Percentiles rank a stretch among this genome's conserved stretches.
Conservation (phyloP, 305 asterid genomes). For the Solanum hybrid region DNA sequence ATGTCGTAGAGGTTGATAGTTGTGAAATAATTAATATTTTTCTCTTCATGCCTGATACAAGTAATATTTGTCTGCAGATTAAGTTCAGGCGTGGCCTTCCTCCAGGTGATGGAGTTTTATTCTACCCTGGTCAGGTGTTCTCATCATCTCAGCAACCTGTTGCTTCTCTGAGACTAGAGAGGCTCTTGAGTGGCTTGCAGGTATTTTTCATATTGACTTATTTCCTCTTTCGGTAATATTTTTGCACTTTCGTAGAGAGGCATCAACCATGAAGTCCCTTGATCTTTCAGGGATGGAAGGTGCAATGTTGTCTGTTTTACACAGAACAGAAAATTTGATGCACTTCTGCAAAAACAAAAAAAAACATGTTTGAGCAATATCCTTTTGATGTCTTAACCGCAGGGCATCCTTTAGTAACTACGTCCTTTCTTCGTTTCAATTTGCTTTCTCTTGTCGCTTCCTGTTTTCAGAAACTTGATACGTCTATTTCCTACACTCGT, state of each 20-base stretch:
- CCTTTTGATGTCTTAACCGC: neutral
- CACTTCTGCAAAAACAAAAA: neutral
- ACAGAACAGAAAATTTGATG: neutral
- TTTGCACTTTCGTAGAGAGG: neutral
- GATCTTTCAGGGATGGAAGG: neutral
- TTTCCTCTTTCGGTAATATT: neutral
- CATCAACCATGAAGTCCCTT: neutral
- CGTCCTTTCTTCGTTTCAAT: neutral
- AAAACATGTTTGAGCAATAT: neutral
- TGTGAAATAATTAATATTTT: neutral
- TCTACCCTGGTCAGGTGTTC: conserved; percentile 94
- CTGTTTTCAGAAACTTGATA: neutral
- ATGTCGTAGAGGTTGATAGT: neutral
- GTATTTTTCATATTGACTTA: conserved; percentile 21
- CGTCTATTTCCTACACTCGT: neutral
- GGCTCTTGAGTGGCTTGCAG: conserved; percentile 95
- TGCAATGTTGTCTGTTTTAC: neutral
- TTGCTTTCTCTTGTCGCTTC: neutral
- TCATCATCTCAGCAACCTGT: conserved; percentile 82
- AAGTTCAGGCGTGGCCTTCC: conserved; percentile 96
- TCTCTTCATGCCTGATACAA: neutral
- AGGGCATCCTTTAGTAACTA: neutral
- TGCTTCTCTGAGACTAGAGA: conserved; percentile 87
- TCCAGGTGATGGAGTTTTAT: conserved; percentile 95
- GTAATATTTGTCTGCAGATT: conserved; percentile 42